phyloP scores from a whole-genome alignment of 192 early-diverging fungal species.

The Coemansia aciculifera region DNA sequence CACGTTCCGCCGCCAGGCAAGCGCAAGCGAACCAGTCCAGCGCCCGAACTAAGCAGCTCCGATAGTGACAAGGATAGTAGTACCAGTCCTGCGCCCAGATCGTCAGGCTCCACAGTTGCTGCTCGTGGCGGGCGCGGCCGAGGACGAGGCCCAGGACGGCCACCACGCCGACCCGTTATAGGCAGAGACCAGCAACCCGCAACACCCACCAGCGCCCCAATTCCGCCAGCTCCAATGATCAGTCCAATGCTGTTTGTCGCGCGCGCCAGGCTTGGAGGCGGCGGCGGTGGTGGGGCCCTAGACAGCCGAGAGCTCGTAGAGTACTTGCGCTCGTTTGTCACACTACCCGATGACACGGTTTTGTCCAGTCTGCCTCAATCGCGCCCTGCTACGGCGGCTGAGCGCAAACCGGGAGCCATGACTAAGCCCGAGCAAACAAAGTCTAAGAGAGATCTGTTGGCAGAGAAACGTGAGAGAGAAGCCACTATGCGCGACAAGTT shows the following conservation, averaged over 20 bases:
- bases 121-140: slow-evolving; percentile 6
- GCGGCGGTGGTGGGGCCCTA: background rate
- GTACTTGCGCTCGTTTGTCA: slow-evolving; percentile 36
- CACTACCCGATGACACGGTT: slow-evolving; percentile 35
- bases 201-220: background rate
- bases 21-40: slow-evolving; percentile 1
- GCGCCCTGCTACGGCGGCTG: slow-evolving; percentile 1
- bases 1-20: background rate
- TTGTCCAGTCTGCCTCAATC: slow-evolving; percentile 20
- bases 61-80: background rate
- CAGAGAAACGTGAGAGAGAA: slow-evolving; percentile 1
- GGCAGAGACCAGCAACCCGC: background rate
- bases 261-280: background rate
- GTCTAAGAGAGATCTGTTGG: slow-evolving; percentile 10
- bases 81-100: background rate
- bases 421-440: slow-evolving; percentile 9
- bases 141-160: slow-evolving; percentile 6
- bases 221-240: background rate
- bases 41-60: background rate
- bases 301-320: slow-evolving; percentile 8
- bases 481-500: slow-evolving; percentile 15
- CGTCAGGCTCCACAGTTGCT: background rate
- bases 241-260: slow-evolving; percentile 19
- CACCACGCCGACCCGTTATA: background rate
- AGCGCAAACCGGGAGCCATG: slow-evolving; percentile 25